Evolutionary conservation across 1,284 basidiomycete species (phyloP).

Genomic region (Anthracocystis panici-leucophaei): DNA sequence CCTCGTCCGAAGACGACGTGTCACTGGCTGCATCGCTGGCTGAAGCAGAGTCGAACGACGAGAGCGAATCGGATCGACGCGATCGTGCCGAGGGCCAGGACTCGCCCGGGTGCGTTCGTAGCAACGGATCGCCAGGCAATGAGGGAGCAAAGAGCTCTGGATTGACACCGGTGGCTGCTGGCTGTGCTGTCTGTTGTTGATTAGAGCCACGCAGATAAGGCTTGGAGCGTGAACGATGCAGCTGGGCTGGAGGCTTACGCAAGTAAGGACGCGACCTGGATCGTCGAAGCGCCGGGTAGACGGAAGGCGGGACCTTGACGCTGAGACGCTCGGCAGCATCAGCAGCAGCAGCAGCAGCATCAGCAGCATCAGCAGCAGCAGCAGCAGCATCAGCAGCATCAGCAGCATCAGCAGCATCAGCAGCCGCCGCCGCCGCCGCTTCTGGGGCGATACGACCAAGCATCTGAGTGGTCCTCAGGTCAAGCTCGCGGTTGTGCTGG

Average conservation of each 20-base stretch:
- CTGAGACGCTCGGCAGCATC: background rate
- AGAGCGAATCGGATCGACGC: slow-evolving; percentile 22
- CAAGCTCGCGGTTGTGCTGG: slow-evolving; percentile 13
- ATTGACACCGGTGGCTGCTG: slow-evolving; percentile 7
- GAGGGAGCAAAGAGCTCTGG: slow-evolving; percentile 46
- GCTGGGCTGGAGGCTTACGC: slow-evolving; percentile 21
- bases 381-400: too few species aligned
- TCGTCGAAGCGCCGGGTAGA: slow-evolving; percentile 33
- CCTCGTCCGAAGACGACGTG: slow-evolving; percentile 28
- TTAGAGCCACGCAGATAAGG: slow-evolving; percentile 31
- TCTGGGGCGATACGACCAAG: background rate
- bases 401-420: background rate
- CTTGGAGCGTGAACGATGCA: slow-evolving; percentile 48
- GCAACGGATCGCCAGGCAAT: slow-evolving; percentile 44
- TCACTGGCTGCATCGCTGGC: slow-evolving; percentile 34
- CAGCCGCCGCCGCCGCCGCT: too few species aligned
- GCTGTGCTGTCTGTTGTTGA: slow-evolving; percentile 14
- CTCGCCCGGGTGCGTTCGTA: slow-evolving; percentile 29
- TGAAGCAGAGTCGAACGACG: slow-evolving; percentile 24
- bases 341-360: too few species aligned
- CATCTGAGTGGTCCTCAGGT: slow-evolving; percentile 1
- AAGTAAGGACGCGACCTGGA: slow-evolving; percentile 48
- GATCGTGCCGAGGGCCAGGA: slow-evolving; percentile 48
- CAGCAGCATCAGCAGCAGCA: too few species aligned
- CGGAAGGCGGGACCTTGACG: slow-evolving; percentile 6